Evolutionary conservation across 2,329 filamentous ascomycete genomes (phyloP).

Genomic region (Fonsecaea erecta): DNA sequence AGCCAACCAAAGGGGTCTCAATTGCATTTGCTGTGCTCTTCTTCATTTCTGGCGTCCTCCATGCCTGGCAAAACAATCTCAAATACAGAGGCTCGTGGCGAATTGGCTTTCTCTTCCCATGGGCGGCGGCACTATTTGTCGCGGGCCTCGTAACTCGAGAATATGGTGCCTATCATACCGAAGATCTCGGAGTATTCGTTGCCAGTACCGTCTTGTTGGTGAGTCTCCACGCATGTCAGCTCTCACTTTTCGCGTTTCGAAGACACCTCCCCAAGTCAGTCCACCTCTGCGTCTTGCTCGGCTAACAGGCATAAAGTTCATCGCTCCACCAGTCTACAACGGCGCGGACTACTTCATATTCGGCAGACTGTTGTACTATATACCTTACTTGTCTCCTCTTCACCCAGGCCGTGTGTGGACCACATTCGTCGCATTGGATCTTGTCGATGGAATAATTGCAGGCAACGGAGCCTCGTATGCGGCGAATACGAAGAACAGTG

Average conservation of each 20-base stretch:
- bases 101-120: slow-evolving; percentile 49
- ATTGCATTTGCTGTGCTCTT: slow-evolving; percentile 50
- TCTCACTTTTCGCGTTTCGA: background rate
- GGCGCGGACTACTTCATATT: slow-evolving; percentile 59
- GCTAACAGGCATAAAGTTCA: slow-evolving; percentile 34
- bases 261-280: background rate
- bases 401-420: slow-evolving; percentile 65
- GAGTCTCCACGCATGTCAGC: background rate
- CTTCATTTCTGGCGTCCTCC: slow-evolving; percentile 44
- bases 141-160: slow-evolving; percentile 46
- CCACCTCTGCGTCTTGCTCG: background rate
- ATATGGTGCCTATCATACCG: slow-evolving; percentile 45
- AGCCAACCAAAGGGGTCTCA: slow-evolving; percentile 48
- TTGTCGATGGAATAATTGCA: slow-evolving; percentile 54
- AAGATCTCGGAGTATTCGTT: slow-evolving; percentile 46
- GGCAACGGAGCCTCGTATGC: slow-evolving; percentile 49
- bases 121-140: slow-evolving; percentile 48
- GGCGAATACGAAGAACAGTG: slow-evolving; percentile 38
- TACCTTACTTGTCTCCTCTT: slow-evolving; percentile 55
- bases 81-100: slow-evolving; percentile 47
- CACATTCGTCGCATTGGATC: slow-evolving; percentile 60
- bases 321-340: slow-evolving; percentile 50
- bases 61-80: slow-evolving; percentile 48
- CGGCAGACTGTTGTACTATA: slow-evolving; percentile 55
- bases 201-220: slow-evolving; percentile 45